Base-by-base conservation (phyloP, 108 stramenopile genomes). In the Skeletonema costatum region DNA sequence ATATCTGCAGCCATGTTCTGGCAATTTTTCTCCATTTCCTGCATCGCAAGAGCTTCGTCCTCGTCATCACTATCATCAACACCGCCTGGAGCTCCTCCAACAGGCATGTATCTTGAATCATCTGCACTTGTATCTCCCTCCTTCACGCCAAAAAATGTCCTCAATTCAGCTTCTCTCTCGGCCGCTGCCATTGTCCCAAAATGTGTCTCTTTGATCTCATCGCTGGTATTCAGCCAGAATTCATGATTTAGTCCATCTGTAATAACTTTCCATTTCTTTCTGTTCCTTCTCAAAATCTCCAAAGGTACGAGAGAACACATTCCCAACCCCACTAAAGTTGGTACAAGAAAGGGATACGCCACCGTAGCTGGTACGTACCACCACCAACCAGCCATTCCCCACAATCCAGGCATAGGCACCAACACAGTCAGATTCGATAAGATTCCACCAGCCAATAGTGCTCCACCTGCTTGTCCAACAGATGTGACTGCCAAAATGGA, bases 301-400 rank as follows among this genome's bases (percentile, higher is more conserved):
- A 83, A 46, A 12, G 85, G 85, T 6, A 86, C 75, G 13, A 86
- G 70, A 39, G 72, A 74, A 17, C 50, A 66, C 76, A 86, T 71
- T 8, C 85, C 85, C 38, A 83, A 67, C 17, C 76, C 74, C 1
- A 86, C 81, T 12, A 86, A 46, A 44, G 83, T 79, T 7, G 85
- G 85, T 1, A 86, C 81, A 1, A 86, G 51, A 35, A 86, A 76
- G 2, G 85, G 85, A 71, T 86, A 86, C 4, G 85, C 85, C 16
- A 86, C 85, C 0, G 85, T 86, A 32, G 82, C 82, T 7, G 85
- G 85, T 2, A 86, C 82, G 29, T 80, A 86, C 85, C 85, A 86
- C 74, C 73, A 83, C 78, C 81, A 86, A 1, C 85, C 85, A 5
- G 74, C 82, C 58, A 74, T 60, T 3, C 85, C 85, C 85, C 85